Conservation (phyloP, 2,329 filamentous ascomycete species). For the Sarocladium strictum region DNA sequence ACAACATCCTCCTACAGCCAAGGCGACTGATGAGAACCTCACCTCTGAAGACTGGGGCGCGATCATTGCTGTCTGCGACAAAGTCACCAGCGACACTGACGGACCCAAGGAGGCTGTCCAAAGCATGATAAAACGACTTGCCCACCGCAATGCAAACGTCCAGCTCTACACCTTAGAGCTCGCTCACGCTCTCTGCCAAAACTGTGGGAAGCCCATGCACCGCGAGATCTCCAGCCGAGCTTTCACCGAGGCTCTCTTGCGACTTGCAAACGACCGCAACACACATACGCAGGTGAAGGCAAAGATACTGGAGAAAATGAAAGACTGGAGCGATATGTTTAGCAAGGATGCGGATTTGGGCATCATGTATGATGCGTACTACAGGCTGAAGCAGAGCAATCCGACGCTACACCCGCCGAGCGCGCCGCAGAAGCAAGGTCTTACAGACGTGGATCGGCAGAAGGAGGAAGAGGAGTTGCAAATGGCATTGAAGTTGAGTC, state of each 20-base stretch:
- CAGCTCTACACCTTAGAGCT: conserved; percentile 94
- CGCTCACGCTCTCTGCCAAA: conserved; percentile 85
- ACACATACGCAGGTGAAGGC: conserved; percentile 95
- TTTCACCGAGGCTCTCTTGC: conserved; percentile 88
- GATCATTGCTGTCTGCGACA: conserved; percentile 60
- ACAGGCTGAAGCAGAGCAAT: conserved; percentile 76
- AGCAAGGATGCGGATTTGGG: conserved; percentile 81
- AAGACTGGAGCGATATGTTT: conserved; percentile 95
- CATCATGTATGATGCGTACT: conserved; percentile 95
- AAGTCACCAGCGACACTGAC: conserved; percentile 46
- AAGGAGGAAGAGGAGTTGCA: conserved; percentile 97
- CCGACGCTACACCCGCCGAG: conserved; percentile 87
- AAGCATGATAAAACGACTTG: conserved; percentile 84
- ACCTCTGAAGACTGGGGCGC: conserved; percentile 71
- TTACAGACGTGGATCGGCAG: conserved; percentile 82
- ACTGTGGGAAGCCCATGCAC: conserved; percentile 82
- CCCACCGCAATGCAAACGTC: conserved; percentile 91
- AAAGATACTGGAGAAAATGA: conserved; percentile 95
- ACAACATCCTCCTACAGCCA: conserved; percentile 35
- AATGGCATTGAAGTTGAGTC: conserved; percentile 86
- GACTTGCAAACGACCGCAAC: conserved; percentile 88
- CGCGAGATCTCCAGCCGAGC: conserved; percentile 84
- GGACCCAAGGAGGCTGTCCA: conserved; percentile 79
- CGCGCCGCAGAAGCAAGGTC: conserved; percentile 85
- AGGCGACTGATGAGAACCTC: conserved; percentile 95